Base-by-base conservation (phyloP, 805 yeast genomes). In the Suhomyces prunicola region DNA sequence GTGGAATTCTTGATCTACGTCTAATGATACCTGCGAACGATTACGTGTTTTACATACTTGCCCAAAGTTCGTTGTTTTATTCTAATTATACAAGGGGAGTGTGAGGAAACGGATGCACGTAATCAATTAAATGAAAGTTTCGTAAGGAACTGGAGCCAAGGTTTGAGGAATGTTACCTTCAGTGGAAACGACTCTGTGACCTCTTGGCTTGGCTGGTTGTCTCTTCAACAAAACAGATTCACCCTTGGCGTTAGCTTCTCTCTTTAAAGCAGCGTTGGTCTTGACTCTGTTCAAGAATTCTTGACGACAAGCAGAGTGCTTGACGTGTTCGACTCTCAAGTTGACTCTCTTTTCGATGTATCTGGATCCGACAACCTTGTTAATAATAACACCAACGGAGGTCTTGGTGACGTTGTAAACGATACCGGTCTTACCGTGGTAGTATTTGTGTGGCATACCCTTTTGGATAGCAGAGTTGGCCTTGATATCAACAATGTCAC, bases 381-480 rank as follows among this genome's bases (percentile, higher is more conserved):
- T 88, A 78, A 94, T 79, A 73, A 94, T 90, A 70, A 94, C 94
- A 88, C 99, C 99, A 65, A 94, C 98, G 63, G 99, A 83, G 61
- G 96, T 81, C 86, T 90, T 94, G 88, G 99, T 93, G 68, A 94
- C 96, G 87, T 94, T 94, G 96, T 86, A 94, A 65, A 94, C 86
- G 69, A 94, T 90, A 87, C 99, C 99, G 66, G 99, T 94, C 87
- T 92, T 94, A 82, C 99, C 99, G 86, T 94, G 97, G 97, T 94
- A 94, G 88, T 84, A 92, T 85, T 94, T 94, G 91, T 90, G 97
- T 78, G 99, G 99, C 97, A 94, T 90, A 90, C 98, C 97, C 88
- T 93, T 92, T 79, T 94, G 98, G 85, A 92, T 84, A 68, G 99
- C 85, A 85, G 97, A 97, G 79, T 94, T 94, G 79, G 96, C 99